Evolutionary conservation across 2,329 filamentous ascomycete species (phyloP).

Genomic region (Paecilomyces niveus): DNA sequence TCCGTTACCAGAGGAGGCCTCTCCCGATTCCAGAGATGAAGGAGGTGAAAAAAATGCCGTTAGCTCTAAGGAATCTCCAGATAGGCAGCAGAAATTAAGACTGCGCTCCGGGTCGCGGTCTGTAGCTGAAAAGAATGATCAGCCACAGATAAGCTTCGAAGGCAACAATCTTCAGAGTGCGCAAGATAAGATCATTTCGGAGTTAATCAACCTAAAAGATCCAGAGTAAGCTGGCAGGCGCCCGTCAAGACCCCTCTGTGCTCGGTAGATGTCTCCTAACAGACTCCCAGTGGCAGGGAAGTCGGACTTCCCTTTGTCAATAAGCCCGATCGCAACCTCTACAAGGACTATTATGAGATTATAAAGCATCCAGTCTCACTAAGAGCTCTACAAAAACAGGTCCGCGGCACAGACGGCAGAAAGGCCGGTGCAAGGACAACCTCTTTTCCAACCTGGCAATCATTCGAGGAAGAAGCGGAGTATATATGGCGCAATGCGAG

Average conservation of each 20-base stretch:
- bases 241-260: conserved; percentile 7
- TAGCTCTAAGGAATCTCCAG: not conserved
- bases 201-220: conserved; percentile 43
- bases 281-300: conserved; percentile 49
- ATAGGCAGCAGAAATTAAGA: not conserved
- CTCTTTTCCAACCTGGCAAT: conserved; percentile 74
- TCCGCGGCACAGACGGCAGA: conserved; percentile 65
- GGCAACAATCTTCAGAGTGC: conserved; percentile 75
- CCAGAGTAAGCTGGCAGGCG: conserved; percentile 31
- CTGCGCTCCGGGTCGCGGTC: conserved; percentile 14
- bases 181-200: conserved; percentile 75
- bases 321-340: conserved; percentile 63
- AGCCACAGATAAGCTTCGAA: conserved; percentile 57
- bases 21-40: conserved; percentile 19
- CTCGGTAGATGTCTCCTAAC: conserved; percentile 10
- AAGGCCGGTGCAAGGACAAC: conserved; percentile 53
- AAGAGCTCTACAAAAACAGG: conserved; percentile 67
- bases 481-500: conserved; percentile 83
- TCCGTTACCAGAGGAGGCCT: conserved; percentile 56
- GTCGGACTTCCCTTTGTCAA: conserved; percentile 70
- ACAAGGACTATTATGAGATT: conserved; percentile 76
- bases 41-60: not conserved
- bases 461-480: conserved; percentile 71
- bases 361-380: conserved; percentile 77
- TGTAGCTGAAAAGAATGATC: conserved; percentile 43